Evolutionary conservation across 169 alveolate species (phyloP), one percentile per base, ranked within the genome.

Genomic region (Cryptosporidium tyzzeri): DNA sequence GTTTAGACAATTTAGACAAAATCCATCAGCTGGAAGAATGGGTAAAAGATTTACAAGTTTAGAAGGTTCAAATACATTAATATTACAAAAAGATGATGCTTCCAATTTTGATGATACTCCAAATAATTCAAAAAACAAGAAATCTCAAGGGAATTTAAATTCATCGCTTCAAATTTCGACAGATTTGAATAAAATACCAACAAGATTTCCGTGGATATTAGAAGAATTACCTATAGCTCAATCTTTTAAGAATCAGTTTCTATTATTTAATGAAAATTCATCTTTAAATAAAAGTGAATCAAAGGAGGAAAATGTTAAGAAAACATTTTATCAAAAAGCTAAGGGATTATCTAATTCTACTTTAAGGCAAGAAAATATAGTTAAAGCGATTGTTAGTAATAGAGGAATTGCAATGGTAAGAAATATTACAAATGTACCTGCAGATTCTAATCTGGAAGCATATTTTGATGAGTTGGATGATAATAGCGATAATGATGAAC

Each of bases 401-500:
- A 55, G 86, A 59, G 86, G 86, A 10, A 39, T 75, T 61, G 86
- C 86, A 0, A 75, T 75, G 86, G 86, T 75, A 10, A 75, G 73
- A 41, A 75, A 75, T 59, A 75, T 75, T 18, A 5, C 86, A 18
- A 75, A 55, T 45, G 44, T 75, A 6, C 86, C 86, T 41, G 74
- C 86, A 75, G 86, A 75, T 26, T 55, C 74, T 12, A 75, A 61
- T 39, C 26, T 75, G n/a, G 86, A 55, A 18, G 73, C 74, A 12
- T 75, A 75, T 39, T 75, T 75, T 75, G 86, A 75, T 14, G 86
- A 75, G n/a, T 26, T 75, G 41, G 86, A 75, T 41, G 86, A 75
- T 7, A 59, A 75, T 61, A 39, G 86, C 41, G 67, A 55, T 21
- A 61, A 75, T 33, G 86, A 59, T 75, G 73, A 75, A 0, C 16